These are phyloP conservation scores for Xenoacremonium recifei DNA, from an alignment of 2,329 filamentous ascomycete genomes.

Conservation along the genomic window DNA sequence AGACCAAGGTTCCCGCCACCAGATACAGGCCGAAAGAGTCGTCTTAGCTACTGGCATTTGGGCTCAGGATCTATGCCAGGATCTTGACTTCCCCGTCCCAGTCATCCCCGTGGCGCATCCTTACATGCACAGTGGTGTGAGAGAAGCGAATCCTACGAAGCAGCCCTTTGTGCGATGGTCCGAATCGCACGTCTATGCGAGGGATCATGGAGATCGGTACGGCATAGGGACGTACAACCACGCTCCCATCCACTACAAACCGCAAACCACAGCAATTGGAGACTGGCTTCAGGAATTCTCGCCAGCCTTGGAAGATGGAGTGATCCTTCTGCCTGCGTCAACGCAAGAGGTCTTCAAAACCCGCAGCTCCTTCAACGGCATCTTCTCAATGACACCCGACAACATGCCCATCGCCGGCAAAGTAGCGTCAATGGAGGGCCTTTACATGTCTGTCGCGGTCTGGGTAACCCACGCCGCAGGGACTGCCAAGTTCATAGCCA, in stretches of 20 bases:
- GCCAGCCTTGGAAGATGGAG: conserved; percentile 11
- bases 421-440: conserved; percentile 2
- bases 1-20: not conserved
- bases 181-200: conserved; percentile 20
- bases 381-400: conserved; percentile 26
- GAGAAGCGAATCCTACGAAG: not conserved
- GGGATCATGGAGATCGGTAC: conserved; percentile 19
- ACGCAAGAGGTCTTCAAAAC: conserved; percentile 8
- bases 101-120: conserved; percentile 23
- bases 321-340: conserved; percentile 8
- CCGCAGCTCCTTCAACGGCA: conserved; percentile 17
- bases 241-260: conserved; percentile 8
- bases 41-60: conserved; percentile 22
- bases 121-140: conserved; percentile 13
- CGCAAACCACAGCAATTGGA: conserved; percentile 13
- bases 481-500: conserved; percentile 14
- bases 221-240: conserved; percentile 23
- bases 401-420: conserved; percentile 22
- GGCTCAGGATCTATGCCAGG: conserved; percentile 16
- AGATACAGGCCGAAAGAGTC: conserved; percentile 15
- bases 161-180: conserved; percentile 19
- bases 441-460: conserved; percentile 18
- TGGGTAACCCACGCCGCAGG: conserved; percentile 23
- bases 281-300: conserved; percentile 16
- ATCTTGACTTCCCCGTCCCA: conserved; percentile 14